Evolutionary conservation across 345 rosid species (phyloP).

Genomic region (Erysimum cheiranthoides): DNA sequence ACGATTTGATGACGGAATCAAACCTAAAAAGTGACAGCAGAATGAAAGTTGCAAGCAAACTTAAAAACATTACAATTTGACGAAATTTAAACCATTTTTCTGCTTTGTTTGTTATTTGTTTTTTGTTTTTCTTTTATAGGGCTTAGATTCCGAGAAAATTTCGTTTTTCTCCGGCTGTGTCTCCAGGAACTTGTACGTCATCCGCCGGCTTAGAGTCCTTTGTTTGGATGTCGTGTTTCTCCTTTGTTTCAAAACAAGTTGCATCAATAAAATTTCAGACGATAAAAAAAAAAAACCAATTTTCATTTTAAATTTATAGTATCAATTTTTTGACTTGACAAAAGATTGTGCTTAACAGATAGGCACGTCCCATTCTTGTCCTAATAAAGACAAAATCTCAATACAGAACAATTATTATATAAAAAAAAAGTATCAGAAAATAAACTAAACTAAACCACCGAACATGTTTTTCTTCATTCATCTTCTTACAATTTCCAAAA

Average conservation of each 20-base stretch:
- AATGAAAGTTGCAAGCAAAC: no score
- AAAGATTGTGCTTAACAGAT: slow-evolving; percentile 35
- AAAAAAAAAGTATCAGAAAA: neutral
- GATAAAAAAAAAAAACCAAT: no score
- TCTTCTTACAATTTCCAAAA: slow-evolving; percentile 23
- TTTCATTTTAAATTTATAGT: neutral
- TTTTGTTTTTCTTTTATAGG: no score
- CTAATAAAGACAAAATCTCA: slow-evolving; percentile 25
- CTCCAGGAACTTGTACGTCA: no score
- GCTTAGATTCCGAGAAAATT: no score
- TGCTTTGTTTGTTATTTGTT: no score
- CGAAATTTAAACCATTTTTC: slow-evolving; percentile 15
- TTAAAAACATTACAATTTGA: neutral
- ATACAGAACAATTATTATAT: slow-evolving; percentile 22
- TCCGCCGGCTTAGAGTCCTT: no score
- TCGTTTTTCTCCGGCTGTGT: no score
- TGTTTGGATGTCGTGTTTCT: no score
- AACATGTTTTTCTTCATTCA: neutral
- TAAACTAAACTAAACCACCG: neutral
- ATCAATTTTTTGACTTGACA: slow-evolving; percentile 1
- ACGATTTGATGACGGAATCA: neutral
- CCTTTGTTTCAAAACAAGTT: no score
- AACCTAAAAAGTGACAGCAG: neutral
- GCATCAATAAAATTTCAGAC: no score
- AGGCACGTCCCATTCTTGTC: slow-evolving; percentile 32